Conservation (phyloP, 768 basidiomycete species). For the Xanthoconium stramineum region DNA sequence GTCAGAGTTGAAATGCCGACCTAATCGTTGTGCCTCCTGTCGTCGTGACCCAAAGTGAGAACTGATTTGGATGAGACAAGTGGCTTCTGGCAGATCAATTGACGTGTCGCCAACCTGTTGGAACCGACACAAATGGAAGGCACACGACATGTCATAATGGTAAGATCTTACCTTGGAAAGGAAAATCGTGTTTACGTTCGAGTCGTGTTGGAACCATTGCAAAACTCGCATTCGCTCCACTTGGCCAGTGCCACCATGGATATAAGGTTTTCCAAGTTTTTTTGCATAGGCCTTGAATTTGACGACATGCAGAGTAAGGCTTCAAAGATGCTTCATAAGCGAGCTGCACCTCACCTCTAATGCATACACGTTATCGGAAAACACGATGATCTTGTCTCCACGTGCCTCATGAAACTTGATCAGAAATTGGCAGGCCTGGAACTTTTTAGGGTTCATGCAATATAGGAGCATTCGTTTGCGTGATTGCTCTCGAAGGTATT, state of each 20-base stretch:
- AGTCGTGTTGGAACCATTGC: conserved; percentile 93
- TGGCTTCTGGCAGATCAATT: conserved; percentile 98
- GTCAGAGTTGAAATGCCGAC: conserved; percentile 40
- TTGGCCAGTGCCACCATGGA: conserved; percentile 94
- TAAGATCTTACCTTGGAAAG: conserved; percentile 75
- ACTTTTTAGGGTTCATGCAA: conserved; percentile 99
- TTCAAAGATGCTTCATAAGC: not conserved
- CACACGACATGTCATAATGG: conserved; percentile 4
- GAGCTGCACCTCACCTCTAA: conserved; percentile 65
- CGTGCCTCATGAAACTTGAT: conserved; percentile 98
- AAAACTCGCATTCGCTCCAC: conserved; percentile 94
- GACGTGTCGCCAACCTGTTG: conserved; percentile 93
- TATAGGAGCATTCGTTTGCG: conserved; percentile 94
- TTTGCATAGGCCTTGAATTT: conserved; percentile 81
- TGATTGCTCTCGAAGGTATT: conserved; percentile 90
- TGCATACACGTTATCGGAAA: conserved; percentile 97
- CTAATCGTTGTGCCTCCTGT: conserved; percentile 95
- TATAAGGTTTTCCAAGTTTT: conserved; percentile 90
- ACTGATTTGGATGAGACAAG: conserved; percentile 98
- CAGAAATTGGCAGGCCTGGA: conserved; percentile 97
- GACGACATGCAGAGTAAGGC: conserved; percentile 1
- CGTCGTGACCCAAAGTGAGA: conserved; percentile 98
- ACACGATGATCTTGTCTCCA: conserved; percentile 99
- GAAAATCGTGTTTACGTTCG: conserved; percentile 96
- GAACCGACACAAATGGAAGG: conserved; percentile 14